Evolutionary conservation across 2,329 filamentous ascomycete species (phyloP).

Genomic region (Exophiala sp.): DNA sequence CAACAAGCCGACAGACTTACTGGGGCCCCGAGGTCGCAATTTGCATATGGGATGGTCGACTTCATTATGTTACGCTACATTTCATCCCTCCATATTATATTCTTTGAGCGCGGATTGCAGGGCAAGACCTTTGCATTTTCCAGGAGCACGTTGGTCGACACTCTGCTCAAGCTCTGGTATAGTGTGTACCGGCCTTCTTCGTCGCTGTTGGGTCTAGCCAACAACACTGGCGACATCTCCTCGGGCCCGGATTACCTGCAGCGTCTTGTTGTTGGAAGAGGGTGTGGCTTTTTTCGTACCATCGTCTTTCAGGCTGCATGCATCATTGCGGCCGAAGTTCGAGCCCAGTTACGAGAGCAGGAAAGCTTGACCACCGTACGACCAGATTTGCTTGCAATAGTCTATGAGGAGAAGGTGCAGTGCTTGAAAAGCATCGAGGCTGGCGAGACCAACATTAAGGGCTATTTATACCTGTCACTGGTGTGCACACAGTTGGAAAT

Average conservation of each 20-base stretch:
- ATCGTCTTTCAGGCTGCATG: slow-evolving; percentile 45
- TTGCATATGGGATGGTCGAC: slow-evolving; percentile 26
- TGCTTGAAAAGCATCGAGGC: slow-evolving; percentile 27
- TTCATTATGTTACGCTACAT: slow-evolving; percentile 32
- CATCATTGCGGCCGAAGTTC: slow-evolving; percentile 11
- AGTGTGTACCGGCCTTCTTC: slow-evolving; percentile 42
- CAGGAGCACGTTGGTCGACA: slow-evolving; percentile 44
- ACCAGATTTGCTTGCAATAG: slow-evolving; percentile 36
- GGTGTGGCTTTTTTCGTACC: slow-evolving; percentile 37
- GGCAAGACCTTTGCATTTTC: slow-evolving; percentile 37
- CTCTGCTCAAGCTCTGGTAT: slow-evolving; percentile 42
- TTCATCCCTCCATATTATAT: slow-evolving; percentile 33
- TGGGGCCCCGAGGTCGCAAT: slow-evolving; percentile 24
- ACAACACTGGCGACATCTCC: slow-evolving; percentile 25
- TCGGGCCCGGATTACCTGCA: slow-evolving; percentile 31
- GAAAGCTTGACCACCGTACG: slow-evolving; percentile 14
- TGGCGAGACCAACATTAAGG: slow-evolving; percentile 35
- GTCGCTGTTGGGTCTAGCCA: slow-evolving; percentile 33
- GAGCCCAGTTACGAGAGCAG: slow-evolving; percentile 18
- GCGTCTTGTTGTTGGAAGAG: slow-evolving; percentile 34
- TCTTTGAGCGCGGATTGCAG: slow-evolving; percentile 31
- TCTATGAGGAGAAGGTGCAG: slow-evolving; percentile 25
- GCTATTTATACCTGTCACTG: slow-evolving; percentile 40
- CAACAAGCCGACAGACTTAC: slow-evolving; percentile 21
- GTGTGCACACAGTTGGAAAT: slow-evolving; percentile 44